A percentile compares a stretch with the other conserved stretches of the same genome.
Evolutionary conservation across 75 land plant genomes (phyloP).

Genomic region (Cupressus sempervirens): DNA sequence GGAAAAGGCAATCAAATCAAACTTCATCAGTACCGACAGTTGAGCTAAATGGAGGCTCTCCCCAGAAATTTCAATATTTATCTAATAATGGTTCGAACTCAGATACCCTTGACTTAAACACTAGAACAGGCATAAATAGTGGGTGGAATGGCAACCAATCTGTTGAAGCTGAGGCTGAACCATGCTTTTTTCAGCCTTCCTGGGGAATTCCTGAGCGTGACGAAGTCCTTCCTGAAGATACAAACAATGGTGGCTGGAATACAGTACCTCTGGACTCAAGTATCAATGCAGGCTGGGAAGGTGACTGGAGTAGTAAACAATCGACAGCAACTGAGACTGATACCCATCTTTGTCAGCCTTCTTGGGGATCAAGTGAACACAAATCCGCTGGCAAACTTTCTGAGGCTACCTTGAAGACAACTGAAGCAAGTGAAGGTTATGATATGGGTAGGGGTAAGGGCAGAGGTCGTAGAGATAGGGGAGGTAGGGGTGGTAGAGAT

Average conservation of each 20-base stretch:
- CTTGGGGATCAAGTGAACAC: not conserved
- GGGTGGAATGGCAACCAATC: not conserved
- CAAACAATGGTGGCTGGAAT: constrained; percentile 7
- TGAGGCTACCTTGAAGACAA: not conserved
- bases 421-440: not conserved
- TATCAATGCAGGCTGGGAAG: not conserved
- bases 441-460: not conserved
- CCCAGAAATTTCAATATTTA: not conserved
- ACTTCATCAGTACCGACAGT: not conserved
- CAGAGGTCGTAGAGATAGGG: not conserved
- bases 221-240: not conserved
- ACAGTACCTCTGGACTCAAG: not conserved
- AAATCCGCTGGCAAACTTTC: too few species aligned
- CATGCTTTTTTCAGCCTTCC: not conserved
- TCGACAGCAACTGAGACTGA: not conserved
- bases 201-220: not conserved
- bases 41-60: not conserved
- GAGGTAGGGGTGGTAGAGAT: not conserved
- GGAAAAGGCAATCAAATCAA: not conserved
- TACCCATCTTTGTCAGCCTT: not conserved
- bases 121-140: not conserved
- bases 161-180: not conserved
- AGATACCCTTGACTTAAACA: not conserved
- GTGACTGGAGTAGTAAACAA: not conserved
- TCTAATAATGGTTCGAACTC: not conserved